A percentile compares a stretch with the other conserved stretches of the same genome.
These are phyloP conservation scores for Pistacia integerrima DNA, from an alignment of 345 rosid species.

Conservation along the genomic window DNA sequence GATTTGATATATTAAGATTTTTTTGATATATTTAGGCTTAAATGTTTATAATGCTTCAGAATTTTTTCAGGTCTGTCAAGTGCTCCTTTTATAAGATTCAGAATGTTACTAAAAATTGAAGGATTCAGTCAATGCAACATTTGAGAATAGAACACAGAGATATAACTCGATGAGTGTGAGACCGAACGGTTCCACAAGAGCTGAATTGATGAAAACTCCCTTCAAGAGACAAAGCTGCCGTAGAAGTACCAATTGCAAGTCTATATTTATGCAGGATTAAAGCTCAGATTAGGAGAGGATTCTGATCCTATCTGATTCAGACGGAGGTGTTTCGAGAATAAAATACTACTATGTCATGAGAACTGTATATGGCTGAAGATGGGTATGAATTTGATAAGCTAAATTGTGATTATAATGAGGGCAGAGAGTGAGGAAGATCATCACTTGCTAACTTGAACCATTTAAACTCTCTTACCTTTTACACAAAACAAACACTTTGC, in stretches of 20 bases:
- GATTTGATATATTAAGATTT: neutral
- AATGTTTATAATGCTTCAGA: neutral
- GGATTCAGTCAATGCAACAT: neutral
- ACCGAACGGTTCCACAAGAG: slow-evolving; percentile 78
- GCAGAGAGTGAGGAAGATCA: too few species aligned
- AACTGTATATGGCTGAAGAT: too few species aligned
- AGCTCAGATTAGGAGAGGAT: too few species aligned
- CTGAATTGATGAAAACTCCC: slow-evolving; percentile 80
- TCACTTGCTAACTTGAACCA: too few species aligned
- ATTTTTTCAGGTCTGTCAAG: neutral
- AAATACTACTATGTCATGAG: too few species aligned
- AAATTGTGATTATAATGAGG: too few species aligned
- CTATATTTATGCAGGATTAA: too few species aligned
- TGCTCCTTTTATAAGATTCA: neutral
- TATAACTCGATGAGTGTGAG: slow-evolving; percentile 68
- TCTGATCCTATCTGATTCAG: too few species aligned
- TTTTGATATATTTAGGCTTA: neutral
- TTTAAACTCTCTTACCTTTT: too few species aligned
- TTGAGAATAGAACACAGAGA: slow-evolving; percentile 3
- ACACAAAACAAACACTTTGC: too few species aligned
- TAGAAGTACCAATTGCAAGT: neutral
- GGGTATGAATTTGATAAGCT: too few species aligned
- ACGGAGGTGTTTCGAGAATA: too few species aligned
- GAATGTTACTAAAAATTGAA: neutral
- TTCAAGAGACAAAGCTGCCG: slow-evolving; percentile 37